A percentile compares a stretch with the other conserved stretches of the same genome.
Evolutionary conservation across 2,329 filamentous ascomycete species (phyloP).

Genomic region (Coccinonectria pachysandricola): DNA sequence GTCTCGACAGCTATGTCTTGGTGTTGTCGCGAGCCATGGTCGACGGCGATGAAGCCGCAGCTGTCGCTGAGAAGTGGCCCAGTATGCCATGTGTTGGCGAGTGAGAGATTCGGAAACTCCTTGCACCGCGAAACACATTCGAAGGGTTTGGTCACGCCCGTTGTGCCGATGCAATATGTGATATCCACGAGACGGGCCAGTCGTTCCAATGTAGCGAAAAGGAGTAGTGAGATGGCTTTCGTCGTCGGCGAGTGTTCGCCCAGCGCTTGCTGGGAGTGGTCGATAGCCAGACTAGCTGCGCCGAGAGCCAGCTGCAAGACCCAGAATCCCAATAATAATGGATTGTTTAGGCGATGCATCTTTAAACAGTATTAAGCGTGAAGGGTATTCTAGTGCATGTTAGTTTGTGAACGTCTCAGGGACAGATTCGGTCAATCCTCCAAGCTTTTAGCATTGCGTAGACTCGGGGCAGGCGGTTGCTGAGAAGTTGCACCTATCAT

Average conservation of each 20-base stretch:
- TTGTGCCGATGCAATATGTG: slow-evolving; percentile 80
- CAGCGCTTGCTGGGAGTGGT: slow-evolving; percentile 6
- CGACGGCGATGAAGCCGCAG: slow-evolving; percentile 88
- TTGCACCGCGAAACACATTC: slow-evolving; percentile 72
- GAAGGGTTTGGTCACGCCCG: slow-evolving; percentile 76
- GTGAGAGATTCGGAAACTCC: slow-evolving; percentile 70
- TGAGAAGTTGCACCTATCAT: too few species aligned
- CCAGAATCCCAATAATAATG: too few species aligned
- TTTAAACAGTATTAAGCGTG: too few species aligned
- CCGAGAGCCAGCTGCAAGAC: slow-evolving; percentile 11
- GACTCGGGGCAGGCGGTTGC: too few species aligned
- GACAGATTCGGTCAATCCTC: too few species aligned
- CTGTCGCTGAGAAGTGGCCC: slow-evolving; percentile 79
- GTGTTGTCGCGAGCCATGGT: slow-evolving; percentile 39
- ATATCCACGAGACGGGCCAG: slow-evolving; percentile 89
- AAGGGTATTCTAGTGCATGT: too few species aligned
- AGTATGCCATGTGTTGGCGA: slow-evolving; percentile 84
- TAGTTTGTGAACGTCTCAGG: too few species aligned
- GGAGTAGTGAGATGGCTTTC: slow-evolving; percentile 40
- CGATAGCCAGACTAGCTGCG: slow-evolving; percentile 6
- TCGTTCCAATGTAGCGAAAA: slow-evolving; percentile 79
- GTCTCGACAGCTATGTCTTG: too few species aligned
- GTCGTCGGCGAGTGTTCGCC: slow-evolving; percentile 3
- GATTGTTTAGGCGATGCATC: too few species aligned
- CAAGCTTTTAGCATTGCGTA: too few species aligned